Evolutionary conservation across 2,329 filamentous ascomycete species (phyloP), one percentile per base, ranked within the genome.

Genomic region (Elsinoe fawcettii): DNA sequence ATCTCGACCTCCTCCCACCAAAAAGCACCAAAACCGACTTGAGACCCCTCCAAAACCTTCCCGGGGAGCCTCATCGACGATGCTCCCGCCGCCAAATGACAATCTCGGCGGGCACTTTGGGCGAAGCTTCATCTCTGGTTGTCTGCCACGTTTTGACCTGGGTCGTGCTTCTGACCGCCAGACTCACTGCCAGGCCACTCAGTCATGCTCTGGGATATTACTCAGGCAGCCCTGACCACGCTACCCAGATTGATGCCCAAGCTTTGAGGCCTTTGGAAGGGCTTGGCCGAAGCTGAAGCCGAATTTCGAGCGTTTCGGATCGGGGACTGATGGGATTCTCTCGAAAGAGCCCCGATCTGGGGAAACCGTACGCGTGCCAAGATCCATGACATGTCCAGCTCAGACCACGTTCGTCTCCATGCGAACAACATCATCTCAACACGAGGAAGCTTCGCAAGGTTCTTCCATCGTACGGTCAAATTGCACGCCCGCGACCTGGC

Each of bases 31-130:
- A 44, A 44, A 44, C 41, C 61, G 14, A 58, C 43, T 20, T 62
- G 30, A 27, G 62, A 57, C 2, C 63, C 62, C 12, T 56, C 59
- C 27, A 61, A 36, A n/a, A 60, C 39, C 14, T 60, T 61, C 5
- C 58, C 55, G 44, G 60, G 60, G 8, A 61, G 43, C 20, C 47
- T 51, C 20, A n/a, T 47, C 1, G 62, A 60, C 34, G 54, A 59
- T 8, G 62, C 23, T 18, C 61, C 58, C 12, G 44, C 44, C 20
- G 44, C 44, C n/a, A 9, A 49, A 23, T 49, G 23, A 49, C 44
- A 20, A 49, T 11, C 18, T 22, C 11, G 23, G 20, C 41, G 23
- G 41, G n/a, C n/a, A 37, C 14, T 37, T 14, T 37, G 34, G 34
- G 34, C 9, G 39, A 44, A 44, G 22, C 27, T 32, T 16, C 46